Evolutionary conservation across 768 basidiomycete genomes (phyloP).

Genomic region (Lactifluus subvellereus): DNA sequence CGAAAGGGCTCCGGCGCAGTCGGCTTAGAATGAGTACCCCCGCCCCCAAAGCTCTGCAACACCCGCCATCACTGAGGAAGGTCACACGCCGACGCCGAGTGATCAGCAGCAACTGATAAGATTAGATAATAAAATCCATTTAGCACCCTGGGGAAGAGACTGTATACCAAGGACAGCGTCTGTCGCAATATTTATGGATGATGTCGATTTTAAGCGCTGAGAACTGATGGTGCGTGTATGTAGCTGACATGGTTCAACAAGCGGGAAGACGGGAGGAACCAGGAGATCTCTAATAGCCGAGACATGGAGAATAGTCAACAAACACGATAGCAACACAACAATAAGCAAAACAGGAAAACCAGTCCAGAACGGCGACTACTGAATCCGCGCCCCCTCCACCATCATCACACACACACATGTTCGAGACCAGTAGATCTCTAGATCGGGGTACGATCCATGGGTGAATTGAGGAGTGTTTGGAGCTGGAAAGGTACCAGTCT

Average conservation of each 20-base stretch:
- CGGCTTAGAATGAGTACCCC: not conserved
- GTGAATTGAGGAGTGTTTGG: constrained; percentile 17
- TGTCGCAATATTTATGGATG: not conserved
- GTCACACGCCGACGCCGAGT: not conserved
- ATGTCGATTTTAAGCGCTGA: not conserved
- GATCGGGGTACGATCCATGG: constrained; percentile 16
- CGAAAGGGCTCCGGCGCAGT: not conserved
- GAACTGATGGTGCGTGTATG: not conserved
- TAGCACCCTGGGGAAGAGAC: not conserved
- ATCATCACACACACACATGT: not conserved
- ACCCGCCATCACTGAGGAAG: not conserved
- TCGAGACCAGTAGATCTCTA: not conserved
- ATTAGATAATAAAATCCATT: constrained; percentile 3
- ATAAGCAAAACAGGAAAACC: not conserved
- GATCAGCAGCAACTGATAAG: constrained; percentile 1
- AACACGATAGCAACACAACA: constrained; percentile 22
- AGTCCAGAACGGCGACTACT: not conserved
- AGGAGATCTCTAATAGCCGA: not conserved
- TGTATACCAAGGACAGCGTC: not conserved
- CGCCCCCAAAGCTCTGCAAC: not conserved
- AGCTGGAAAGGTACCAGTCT: constrained; percentile 2
- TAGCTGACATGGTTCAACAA: not conserved
- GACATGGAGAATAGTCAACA: constrained; percentile 1
- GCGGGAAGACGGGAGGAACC: not conserved
- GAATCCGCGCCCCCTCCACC: not conserved